Evolutionary conservation across 768 basidiomycete genomes (phyloP), one percentile per base, ranked within the genome.

Genomic region (Mrakia blollopis): DNA sequence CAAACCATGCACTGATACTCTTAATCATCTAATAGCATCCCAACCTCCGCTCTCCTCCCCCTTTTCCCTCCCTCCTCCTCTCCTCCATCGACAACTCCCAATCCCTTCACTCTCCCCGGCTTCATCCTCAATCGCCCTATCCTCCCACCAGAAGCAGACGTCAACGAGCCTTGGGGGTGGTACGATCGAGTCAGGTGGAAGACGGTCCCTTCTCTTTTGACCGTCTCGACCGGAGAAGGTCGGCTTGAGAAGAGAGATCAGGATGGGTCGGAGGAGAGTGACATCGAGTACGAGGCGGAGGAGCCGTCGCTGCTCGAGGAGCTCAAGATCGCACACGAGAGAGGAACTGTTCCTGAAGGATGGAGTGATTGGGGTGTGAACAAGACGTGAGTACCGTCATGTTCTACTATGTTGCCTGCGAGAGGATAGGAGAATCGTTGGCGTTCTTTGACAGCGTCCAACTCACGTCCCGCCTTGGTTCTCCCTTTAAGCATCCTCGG

Each of bases 121-220:
- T 16, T 68, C n/a, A n/a, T 75, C 50, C 30, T 67, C 47, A 68
- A 68, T 35, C 63, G 74, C 23, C 74, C 74, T 1, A 35, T 75
- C 30, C 61, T 63, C 47, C 32, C 74, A 7, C 32, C 47, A 18
- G 32, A 47, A 44, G 13, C 63, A 18, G 37, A 35, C 67, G 50
- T 54, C 21, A 52, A n/a, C 67, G 14, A 57, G 2, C 57, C 68
- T 5, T 76, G n/a, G 25, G 57, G 57, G n/a, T 25, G 69, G n/a
- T 77, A 52, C 67, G 62, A 77, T 50, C 39, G 37, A 13, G 76
- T 77, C 21, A 44, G 76, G 8, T 77, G 76, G 76, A 71, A 54
- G 50, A 72, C 72, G n/a, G 52, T 67, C 4, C 70, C 61, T 7
- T 9, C 75, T 3, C n/a, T 60, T 13, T 6, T 39, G 28, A 28